phyloP scores from a whole-genome alignment of 306 rosid genomes.

The Gillenia trifoliata region DNA sequence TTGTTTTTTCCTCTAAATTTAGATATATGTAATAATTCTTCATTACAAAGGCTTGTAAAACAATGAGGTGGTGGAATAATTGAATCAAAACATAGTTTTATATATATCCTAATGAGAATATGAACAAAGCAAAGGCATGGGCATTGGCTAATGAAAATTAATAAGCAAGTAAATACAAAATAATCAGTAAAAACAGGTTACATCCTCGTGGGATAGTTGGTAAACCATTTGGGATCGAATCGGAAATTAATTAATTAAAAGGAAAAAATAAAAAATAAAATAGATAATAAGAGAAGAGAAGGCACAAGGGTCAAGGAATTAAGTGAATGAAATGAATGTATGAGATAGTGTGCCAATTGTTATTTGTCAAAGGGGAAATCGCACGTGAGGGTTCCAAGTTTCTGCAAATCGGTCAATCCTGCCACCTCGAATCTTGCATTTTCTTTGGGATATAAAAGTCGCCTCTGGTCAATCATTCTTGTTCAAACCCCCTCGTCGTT shows the following conservation, averaged over 20 bases:
- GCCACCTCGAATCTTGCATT: conserved; percentile 34
- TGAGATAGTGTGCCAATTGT: neutral
- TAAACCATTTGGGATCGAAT: neutral
- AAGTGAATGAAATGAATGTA: neutral
- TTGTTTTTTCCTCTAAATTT: too few species aligned
- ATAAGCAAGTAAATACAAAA: neutral
- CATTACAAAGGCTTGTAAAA: neutral
- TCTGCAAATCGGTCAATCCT: conserved; percentile 29
- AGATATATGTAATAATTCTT: too few species aligned
- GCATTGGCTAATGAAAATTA: neutral
- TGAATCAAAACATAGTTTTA: neutral
- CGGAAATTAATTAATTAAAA: too few species aligned
- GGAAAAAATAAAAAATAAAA: neutral
- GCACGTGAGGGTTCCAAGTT: conserved; percentile 37
- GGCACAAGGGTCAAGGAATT: conserved; percentile 12
- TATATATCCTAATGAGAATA: neutral
- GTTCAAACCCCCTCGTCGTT: neutral
- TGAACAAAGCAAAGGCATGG: neutral
- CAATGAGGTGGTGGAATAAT: neutral
- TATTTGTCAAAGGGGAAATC: conserved; percentile 23
- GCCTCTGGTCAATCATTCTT: conserved; percentile 25
- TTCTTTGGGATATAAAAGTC: conserved; percentile 19
- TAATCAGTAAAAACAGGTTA: neutral
- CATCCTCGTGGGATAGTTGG: neutral
- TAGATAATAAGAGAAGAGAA: neutral